phyloP scores from a whole-genome alignment of 2,329 filamentous ascomycete genomes.

The Leptographium wingfieldii region DNA sequence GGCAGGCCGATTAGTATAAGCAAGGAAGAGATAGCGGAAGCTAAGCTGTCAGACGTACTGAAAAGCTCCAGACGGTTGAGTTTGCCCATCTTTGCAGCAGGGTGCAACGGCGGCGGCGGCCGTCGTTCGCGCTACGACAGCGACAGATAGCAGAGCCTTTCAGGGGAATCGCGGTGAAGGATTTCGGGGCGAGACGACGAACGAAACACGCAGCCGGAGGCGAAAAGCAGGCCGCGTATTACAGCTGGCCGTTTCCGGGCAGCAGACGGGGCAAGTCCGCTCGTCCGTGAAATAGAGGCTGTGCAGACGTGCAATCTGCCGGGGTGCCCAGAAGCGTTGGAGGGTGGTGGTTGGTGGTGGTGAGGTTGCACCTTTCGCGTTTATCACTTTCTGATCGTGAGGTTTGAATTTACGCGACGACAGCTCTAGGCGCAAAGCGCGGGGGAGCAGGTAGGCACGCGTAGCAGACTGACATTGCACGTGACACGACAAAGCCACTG shows the following conservation, averaged over 20 bases:
- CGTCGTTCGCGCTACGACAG: not conserved
- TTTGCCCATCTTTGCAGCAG: constrained; percentile 61
- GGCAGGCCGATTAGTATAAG: not conserved
- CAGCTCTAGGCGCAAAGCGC: not conserved
- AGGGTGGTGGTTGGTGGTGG: not conserved
- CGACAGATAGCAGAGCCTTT: not conserved
- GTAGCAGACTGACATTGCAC: not conserved
- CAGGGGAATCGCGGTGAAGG: not conserved
- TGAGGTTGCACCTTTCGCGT: not conserved
- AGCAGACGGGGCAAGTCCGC: not conserved
- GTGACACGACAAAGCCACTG: not conserved
- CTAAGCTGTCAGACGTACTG: constrained; percentile 44
- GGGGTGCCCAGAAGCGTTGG: too few species aligned
- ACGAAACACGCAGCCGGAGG: not conserved
- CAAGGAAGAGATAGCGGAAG: not conserved
- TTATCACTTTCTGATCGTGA: not conserved
- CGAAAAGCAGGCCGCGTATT: not conserved
- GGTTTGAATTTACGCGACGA: constrained; percentile 4
- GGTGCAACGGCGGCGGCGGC: constrained; percentile 5
- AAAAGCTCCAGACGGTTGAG: constrained; percentile 88
- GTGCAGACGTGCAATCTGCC: not conserved
- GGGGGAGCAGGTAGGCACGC: not conserved
- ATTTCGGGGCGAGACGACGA: not conserved
- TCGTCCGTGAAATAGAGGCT: not conserved
- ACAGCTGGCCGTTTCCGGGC: not conserved